Evolutionary conservation across 2,329 filamentous ascomycete species (phyloP).

Genomic region (Microsporum audouinii): DNA sequence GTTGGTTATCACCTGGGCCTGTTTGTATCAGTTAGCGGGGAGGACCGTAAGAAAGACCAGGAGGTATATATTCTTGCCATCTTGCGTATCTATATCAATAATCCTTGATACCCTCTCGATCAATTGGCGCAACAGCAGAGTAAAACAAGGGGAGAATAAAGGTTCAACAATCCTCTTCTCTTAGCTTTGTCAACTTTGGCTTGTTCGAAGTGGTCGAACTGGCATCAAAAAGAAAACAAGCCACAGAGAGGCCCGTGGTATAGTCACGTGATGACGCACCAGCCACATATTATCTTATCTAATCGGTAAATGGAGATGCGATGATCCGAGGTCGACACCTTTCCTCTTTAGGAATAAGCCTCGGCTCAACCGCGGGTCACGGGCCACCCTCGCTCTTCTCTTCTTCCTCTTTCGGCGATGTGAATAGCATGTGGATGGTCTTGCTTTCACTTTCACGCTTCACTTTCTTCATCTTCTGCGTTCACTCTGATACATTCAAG

Average conservation of each 20-base stretch:
- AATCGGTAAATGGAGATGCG: not conserved
- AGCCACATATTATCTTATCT: not conserved
- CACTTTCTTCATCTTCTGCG: not conserved
- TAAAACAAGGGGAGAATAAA: not conserved
- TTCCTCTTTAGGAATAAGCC: not conserved
- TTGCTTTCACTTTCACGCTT: not conserved
- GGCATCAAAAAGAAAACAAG: not conserved
- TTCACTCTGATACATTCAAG: not conserved
- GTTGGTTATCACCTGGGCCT: conserved; percentile 72
- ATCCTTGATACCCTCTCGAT: not conserved
- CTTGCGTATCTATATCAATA: not conserved
- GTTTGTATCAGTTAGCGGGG: conserved; percentile 11
- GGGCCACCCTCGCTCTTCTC: not conserved
- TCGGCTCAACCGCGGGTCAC: not conserved
- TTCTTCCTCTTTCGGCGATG: not conserved
- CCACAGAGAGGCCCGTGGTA: not conserved
- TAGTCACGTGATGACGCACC: not conserved
- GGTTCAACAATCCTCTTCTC: not conserved
- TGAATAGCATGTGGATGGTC: not conserved
- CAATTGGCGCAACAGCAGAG: not conserved
- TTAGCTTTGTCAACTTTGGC: no score
- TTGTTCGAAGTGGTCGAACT: not conserved
- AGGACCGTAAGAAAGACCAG: not conserved
- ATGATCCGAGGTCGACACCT: not conserved
- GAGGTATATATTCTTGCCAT: not conserved